Base-by-base conservation (phyloP, 768 basidiomycete species). In the Cystobasidium ongulense region DNA sequence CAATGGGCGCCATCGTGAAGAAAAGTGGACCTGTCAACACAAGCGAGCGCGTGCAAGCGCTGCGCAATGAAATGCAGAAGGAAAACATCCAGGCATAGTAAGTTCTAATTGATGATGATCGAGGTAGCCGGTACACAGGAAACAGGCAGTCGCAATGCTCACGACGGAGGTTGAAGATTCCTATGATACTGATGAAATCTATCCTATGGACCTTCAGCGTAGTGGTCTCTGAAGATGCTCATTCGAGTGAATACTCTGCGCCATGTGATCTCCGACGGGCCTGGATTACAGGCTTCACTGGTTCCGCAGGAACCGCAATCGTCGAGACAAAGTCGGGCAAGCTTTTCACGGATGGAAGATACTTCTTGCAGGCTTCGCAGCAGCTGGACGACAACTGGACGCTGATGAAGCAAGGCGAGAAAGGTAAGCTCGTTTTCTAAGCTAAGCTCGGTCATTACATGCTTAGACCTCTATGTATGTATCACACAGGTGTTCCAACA, bases 271-370 rank as follows among this genome's bases (percentile, higher is more conserved):
- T 31, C 72, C 84, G 92, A 72, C 85, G 95, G 29, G 90, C 86
- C 0, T 98, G 87, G 82, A 91, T 99, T 76, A 93, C 91, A 36
- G 91, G 91, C 13, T 99, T 97, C 83, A 91, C 86, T 73, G 96
- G 96, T 29, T 95, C 92, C 43, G 94, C 95, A 88, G 90, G 91
- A 54, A 89, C 87, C 74, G 93, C 91, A 1, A 80, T 94, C 52
- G 83, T 95, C 27, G 90, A 90, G 0, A 79, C 82, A 59, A 83
- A 88, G 33, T 83, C 87, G 2, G 94, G 93, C 0, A 87, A 84
- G 75, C 84, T 96, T 62, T 98, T 95, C 82, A 98, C 95, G 1
- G 95, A 99, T 83, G 96, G 95, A 1, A 83, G 95, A 54, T 99
- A 99, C 79, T 96, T 90, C 79, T 82, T 97, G 36, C 95, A 99